Evolutionary conservation across 2,329 filamentous ascomycete genomes (phyloP), one percentile per base, ranked within the genome.

Genomic region (Ceratocystiopsis minuta): DNA sequence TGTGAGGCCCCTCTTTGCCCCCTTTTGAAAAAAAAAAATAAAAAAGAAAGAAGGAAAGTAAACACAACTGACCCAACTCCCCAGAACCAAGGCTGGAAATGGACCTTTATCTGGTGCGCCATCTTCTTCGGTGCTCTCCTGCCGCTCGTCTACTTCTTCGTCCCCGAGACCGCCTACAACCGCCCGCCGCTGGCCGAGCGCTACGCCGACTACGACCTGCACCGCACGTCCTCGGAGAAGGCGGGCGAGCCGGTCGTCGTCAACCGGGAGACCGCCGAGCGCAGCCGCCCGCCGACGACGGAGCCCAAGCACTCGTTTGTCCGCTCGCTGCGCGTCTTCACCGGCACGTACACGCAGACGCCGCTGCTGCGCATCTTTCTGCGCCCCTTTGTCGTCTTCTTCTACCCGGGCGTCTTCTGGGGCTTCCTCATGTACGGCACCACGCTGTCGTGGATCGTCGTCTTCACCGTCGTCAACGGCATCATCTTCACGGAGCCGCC

Each of bases 91-190:
- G 72, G 73, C 6, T 96, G 88, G 88, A 76, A 85, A 57, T 93
- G 85, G 86, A 81, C 84, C 0, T 93, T 93, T 51, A 92, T 80
- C 78, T 77, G 93, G 43, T 76, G 93, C 37, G 75, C 86, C 1
- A 82, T 94, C 4, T 64, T 93, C 11, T 80, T 86, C 32, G 83
- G 67, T 0, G 71, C 83, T 38, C 78, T 76, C 45, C 69, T 77
- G 34, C 56, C 73, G 16, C 61, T 93, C 3, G 66, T 96, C 1
- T 94, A 93, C 56, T 67, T 95, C 45, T 93, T 94, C 51, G 83
- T 94, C 0, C 88, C 88, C 0, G 88, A 96, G 60, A 94, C 86
- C 0, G 95, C 94, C 50, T 96, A 88, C 88, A 86, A 95, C 57
- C 70, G 88, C 38, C 79, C 80, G 3, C 86, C 87, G 2, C 44